phyloP scores from a whole-genome alignment of 108 stramenopile genomes.

The Nitzschia palea region DNA sequence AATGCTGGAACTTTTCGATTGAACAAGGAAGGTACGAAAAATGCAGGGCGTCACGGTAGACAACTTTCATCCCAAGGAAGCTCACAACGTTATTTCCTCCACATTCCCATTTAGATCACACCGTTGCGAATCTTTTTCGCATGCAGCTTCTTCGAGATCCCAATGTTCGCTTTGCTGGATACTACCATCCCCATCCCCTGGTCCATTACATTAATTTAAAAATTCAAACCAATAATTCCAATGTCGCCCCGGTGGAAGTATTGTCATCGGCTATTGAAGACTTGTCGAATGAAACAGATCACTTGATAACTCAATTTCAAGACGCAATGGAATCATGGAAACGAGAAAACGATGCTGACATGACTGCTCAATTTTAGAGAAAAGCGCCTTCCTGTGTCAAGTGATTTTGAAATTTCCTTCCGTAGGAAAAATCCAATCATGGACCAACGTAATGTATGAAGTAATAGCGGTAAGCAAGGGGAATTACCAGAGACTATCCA shows the following conservation, averaged over 20 bases:
- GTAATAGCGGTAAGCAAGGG: too few species aligned
- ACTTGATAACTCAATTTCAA: constrained; percentile 75
- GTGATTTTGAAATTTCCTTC: too few species aligned
- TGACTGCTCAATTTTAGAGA: constrained; percentile 36
- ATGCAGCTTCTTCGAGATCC: constrained; percentile 94
- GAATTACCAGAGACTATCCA: too few species aligned
- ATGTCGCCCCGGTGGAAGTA: constrained; percentile 70
- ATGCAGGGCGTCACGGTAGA: too few species aligned
- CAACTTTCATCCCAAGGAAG: not conserved
- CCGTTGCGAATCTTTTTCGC: constrained; percentile 90
- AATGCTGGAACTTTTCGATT: constrained; percentile 95
- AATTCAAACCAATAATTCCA: constrained; percentile 83
- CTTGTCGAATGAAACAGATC: constrained; percentile 85
- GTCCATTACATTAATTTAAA: constrained; percentile 85
- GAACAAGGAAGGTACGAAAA: constrained; percentile 77
- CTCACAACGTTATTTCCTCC: not conserved
- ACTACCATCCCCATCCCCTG: constrained; percentile 94
- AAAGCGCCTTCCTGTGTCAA: too few species aligned
- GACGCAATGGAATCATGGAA: constrained; percentile 78
- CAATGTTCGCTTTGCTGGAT: constrained; percentile 88
- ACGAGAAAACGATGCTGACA: constrained; percentile 68
- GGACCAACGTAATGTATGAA: too few species aligned
- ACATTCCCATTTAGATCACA: constrained; percentile 71
- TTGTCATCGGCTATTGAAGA: constrained; percentile 85
- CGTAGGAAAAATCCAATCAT: too few species aligned